Base-by-base conservation (phyloP, 208 protist species). In the Kentomonas sorsogonicus region DNA sequence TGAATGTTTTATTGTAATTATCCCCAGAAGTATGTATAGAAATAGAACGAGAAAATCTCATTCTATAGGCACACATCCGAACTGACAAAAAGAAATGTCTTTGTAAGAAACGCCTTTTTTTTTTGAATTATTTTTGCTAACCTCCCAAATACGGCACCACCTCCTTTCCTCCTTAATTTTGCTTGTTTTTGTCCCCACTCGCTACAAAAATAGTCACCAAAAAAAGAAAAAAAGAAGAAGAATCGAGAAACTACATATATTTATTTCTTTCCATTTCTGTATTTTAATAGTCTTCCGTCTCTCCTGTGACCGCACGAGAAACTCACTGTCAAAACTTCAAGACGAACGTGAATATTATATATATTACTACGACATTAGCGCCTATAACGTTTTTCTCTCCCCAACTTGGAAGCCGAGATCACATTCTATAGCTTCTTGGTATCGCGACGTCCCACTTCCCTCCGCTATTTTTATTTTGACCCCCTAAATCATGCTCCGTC, bases 401-500 rank as follows among this genome's bases (percentile, higher is more conserved):
- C 7, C 3, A 23, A 43, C 9, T 43, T 54, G 10, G 56, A 55
- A 55, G 25, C 29, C 18, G 10, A 9, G 11, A 54, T 31, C 31
- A 54, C 30, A 20, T 15, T 20, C 9, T 5, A 20, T 38, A n/a
- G 11, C n/a, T 27, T 48, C 1, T 45, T 51, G 1, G 20, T 31
- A 45, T 33, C 15, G 25, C 16, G 7, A 16, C 53, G 2, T 40
- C 7, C 48, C 15, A 45, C 46, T 65, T 29, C n/a, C 33, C 51
- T 20, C 7, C n/a, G 20, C 22, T 65, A 22, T 54, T 25, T 53
- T 29, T 46, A 34, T 9, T 47, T 52, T 62, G 58, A 51, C 44
- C 0, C 15, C 15, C 5, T 6, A 29, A 56, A 48, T 16, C 39
- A 91, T 91, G 79, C 66, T 91, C 40, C 73, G 79, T 10, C 53